These are phyloP conservation scores for Phoma herbarum DNA, from an alignment of 2,329 filamentous ascomycete genomes.

Conservation along the genomic window DNA sequence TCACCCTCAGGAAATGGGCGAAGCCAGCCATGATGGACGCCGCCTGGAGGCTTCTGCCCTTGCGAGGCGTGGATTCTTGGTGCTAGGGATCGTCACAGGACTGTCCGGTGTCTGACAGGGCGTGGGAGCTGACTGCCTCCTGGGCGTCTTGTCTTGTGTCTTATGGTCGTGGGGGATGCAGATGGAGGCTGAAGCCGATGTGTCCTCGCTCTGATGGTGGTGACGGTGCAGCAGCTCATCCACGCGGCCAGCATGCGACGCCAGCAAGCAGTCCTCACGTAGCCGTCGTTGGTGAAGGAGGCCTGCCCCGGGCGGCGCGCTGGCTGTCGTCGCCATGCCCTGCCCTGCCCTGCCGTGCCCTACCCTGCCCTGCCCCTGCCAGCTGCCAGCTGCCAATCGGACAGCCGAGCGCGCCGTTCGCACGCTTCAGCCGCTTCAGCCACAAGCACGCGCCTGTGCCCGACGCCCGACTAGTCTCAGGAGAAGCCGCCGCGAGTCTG, in stretches of 20 bases:
- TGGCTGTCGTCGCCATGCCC: background rate
- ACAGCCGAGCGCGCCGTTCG: slow-evolving; percentile 7
- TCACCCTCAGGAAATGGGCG: slow-evolving; percentile 38
- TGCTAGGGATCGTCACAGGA: background rate
- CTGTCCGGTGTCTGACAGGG: slow-evolving; percentile 6
- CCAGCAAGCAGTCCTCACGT: background rate
- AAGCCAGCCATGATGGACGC: slow-evolving; percentile 44
- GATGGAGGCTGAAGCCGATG: background rate
- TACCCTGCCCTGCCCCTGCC: too few species aligned
- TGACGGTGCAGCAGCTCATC: background rate
- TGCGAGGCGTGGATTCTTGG: background rate
- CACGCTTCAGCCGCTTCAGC: slow-evolving; percentile 10
- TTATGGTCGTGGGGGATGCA: background rate
- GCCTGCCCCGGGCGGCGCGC: background rate
- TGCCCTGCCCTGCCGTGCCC: too few species aligned
- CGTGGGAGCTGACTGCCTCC: background rate
- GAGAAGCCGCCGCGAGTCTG: slow-evolving; percentile 10
- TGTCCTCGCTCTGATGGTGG: background rate
- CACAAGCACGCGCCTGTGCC: slow-evolving; percentile 4
- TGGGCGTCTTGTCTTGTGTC: background rate
- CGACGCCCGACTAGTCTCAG: slow-evolving; percentile 1
- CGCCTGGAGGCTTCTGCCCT: background rate
- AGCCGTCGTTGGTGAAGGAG: background rate
- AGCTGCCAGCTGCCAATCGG: slow-evolving; percentile 21
- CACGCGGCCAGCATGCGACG: background rate